These are phyloP conservation scores for Xylaria sp. DNA, from an alignment of 2,329 filamentous ascomycete genomes.

Conservation along the genomic window DNA sequence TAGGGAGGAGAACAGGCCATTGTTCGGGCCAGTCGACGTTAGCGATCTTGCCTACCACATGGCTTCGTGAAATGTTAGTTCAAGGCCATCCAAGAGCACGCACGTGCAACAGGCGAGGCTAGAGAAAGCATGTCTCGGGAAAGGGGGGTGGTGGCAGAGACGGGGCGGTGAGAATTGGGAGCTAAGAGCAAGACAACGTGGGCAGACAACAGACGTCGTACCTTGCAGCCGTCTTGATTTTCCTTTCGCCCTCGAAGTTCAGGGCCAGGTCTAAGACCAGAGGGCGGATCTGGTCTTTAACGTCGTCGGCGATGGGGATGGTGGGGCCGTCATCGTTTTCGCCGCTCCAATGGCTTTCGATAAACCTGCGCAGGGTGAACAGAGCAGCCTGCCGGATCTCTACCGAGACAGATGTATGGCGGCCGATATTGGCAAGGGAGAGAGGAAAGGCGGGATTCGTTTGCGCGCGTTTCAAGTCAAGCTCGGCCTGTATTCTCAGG, in stretches of 20 bases:
- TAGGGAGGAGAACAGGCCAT: conserved; percentile 88
- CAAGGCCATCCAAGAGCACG: neutral
- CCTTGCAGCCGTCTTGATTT: conserved; percentile 87
- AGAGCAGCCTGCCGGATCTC: conserved; percentile 84
- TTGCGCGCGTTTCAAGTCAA: conserved; percentile 76
- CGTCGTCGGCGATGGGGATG: conserved; percentile 72
- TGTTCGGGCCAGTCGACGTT: conserved; percentile 90
- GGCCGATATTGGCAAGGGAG: conserved; percentile 80
- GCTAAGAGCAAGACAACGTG: neutral
- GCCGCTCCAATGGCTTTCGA: conserved; percentile 82
- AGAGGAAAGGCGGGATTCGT: conserved; percentile 74
- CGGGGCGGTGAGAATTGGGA: conserved; percentile 1
- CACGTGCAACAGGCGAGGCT: neutral
- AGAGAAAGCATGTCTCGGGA: conserved; percentile 12
- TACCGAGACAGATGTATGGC: conserved; percentile 73
- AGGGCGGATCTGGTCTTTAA: conserved; percentile 75
- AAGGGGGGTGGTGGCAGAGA: neutral
- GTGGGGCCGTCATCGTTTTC: conserved; percentile 70
- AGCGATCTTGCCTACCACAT: conserved; percentile 90
- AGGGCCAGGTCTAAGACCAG: conserved; percentile 79
- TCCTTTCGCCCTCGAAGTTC: conserved; percentile 75
- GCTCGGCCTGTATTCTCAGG: conserved; percentile 84
- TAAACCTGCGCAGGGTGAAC: conserved; percentile 79
- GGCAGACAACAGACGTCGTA: conserved; percentile 49
- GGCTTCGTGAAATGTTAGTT: conserved; percentile 44